Evolutionary conservation across 2,329 filamentous ascomycete genomes (phyloP).

Genomic region (Cordyceps cicadae): DNA sequence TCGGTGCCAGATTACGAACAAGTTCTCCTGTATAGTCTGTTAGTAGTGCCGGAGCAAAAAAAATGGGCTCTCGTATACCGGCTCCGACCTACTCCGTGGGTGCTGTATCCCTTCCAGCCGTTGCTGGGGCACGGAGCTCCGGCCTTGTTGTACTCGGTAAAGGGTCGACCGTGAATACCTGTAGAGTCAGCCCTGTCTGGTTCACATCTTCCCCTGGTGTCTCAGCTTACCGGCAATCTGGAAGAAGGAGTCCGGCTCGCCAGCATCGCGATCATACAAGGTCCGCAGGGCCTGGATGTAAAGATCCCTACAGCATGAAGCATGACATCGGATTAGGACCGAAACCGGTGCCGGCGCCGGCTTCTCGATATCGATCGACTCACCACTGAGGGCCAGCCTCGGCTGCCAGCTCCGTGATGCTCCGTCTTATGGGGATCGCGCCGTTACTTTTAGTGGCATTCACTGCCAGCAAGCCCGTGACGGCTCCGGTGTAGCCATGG

Average conservation of each 20-base stretch:
- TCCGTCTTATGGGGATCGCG: conserved; percentile 34
- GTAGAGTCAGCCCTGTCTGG: neutral
- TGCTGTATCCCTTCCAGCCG: conserved; percentile 36
- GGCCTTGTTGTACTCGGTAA: conserved; percentile 33
- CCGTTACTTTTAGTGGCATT: neutral
- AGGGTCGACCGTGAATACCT: conserved; percentile 37
- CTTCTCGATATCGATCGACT: neutral
- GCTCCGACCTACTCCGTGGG: conserved; percentile 33
- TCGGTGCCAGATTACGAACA: conserved; percentile 48
- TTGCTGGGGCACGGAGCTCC: conserved; percentile 22
- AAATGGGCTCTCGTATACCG: neutral
- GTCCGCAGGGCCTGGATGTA: conserved; percentile 38
- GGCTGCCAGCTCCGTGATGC: conserved; percentile 39
- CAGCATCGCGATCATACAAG: conserved; percentile 33
- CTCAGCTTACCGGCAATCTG: conserved; percentile 35
- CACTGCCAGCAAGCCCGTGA: neutral
- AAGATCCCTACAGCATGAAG: conserved; percentile 34
- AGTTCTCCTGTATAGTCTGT: conserved; percentile 29
- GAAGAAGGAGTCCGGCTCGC: conserved; percentile 41
- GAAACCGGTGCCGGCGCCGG: neutral
- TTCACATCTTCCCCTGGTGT: neutral
- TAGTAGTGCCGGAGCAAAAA: neutral
- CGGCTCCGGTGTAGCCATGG: neutral
- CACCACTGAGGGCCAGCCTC: conserved; percentile 35
- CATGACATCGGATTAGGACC: neutral